Evolutionary conservation across 2,329 filamentous ascomycete genomes (phyloP).

Genomic region (Trichoderma simmonsii): DNA sequence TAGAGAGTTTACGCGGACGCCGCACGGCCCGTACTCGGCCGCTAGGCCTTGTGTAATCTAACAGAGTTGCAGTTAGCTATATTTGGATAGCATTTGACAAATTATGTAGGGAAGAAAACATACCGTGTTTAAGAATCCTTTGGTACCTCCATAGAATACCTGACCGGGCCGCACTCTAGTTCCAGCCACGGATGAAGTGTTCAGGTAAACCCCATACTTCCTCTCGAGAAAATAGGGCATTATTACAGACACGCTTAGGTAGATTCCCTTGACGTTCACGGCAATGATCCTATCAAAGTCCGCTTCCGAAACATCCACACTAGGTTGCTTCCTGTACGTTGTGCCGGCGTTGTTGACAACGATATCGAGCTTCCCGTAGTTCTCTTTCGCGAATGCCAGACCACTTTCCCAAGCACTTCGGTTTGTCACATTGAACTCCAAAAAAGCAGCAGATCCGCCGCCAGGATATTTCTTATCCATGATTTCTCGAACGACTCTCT

Average conservation of each 20-base stretch:
- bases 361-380: neutral
- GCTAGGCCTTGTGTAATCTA: neutral
- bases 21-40: neutral
- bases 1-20: neutral
- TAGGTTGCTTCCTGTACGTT: neutral
- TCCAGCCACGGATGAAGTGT: neutral
- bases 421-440: neutral
- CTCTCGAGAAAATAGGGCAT: neutral
- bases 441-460: neutral
- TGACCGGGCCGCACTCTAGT: neutral
- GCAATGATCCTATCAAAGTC: neutral
- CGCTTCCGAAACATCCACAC: neutral
- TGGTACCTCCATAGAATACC: neutral
- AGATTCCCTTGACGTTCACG: neutral
- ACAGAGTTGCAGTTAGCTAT: neutral
- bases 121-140: neutral
- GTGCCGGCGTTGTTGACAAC: neutral
- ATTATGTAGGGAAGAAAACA: neutral
- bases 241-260: neutral
- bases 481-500: neutral
- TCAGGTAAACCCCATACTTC: neutral
- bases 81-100: neutral
- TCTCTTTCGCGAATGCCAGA: neutral
- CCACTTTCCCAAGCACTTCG: neutral
- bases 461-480: neutral